Evolutionary conservation across 2,329 filamentous ascomycete species (phyloP), one percentile per base, ranked within the genome.

Genomic region (Diaporthe ampelina): DNA sequence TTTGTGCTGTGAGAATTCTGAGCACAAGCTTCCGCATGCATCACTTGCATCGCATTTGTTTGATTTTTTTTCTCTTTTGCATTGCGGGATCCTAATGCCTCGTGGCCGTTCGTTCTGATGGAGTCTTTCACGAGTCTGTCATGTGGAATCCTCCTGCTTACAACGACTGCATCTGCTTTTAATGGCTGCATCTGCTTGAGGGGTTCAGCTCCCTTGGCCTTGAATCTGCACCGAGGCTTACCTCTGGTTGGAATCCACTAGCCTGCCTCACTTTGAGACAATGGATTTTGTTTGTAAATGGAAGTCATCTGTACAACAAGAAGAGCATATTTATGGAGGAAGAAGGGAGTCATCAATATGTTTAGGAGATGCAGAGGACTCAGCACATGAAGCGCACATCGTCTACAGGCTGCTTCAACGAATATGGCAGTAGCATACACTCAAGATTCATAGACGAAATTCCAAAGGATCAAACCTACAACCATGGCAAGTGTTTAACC

Each of bases 301-400:
- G 13, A 26, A 37, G 4, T 35, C 3, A 67, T 52, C 11, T 67
- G 63, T 52, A 67, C 3, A 6, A 40, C 21, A 9, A 37, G 1
- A 19, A 26, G 1, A 54, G 11, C 63, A 54, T 68, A 68, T 40
- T 68, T 54, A 54, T 40, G 63, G 32, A 50, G 24, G n/a, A 65
- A 26, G 29, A n/a, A 15, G 1, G 32, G 8, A 11, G 13, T 43
- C 40, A 19, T 17, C 24, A 40, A 54, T 21, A 37, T 68, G 26
- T 26, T 68, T 68, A 37, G 13, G 32, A 9, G 4, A 5, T n/a
- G 21, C 13, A 40, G 35, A 21, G 19, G 24, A 24, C 29, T 19
- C 24, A 17, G 19, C 29, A 37, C 13, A 37, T 45, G 21, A 52
- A 52, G 40, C 11, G 24, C 21, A 32, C 21, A 32, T n/a, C 2